phyloP scores from a whole-genome alignment of 768 basidiomycete genomes.

The Chalciporus sphaerocephalus region DNA sequence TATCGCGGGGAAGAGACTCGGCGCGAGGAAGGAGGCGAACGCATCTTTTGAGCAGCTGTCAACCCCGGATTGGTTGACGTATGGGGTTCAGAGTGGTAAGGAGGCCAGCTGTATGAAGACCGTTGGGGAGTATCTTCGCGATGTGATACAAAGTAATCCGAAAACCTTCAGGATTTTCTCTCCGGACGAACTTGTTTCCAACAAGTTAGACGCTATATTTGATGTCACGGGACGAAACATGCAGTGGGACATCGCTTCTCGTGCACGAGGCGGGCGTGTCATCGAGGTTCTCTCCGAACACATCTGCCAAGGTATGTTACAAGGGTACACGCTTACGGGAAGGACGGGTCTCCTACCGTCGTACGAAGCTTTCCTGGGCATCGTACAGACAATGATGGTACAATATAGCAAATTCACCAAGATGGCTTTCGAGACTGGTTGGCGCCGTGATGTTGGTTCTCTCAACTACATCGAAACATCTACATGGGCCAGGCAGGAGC shows the following conservation, averaged over 20 bases:
- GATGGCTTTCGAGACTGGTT: conserved; percentile 65
- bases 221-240: conserved; percentile 67
- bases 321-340: conserved; percentile 90
- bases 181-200: conserved; percentile 83
- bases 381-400: conserved; percentile 86
- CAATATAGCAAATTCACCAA: conserved; percentile 88
- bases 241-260: conserved; percentile 74
- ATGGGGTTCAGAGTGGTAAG: conserved; percentile 47
- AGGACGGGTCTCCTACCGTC: conserved; percentile 81
- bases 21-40: conserved; percentile 66
- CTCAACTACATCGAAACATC: conserved; percentile 87
- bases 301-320: conserved; percentile 85
- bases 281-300: conserved; percentile 89
- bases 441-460: conserved; percentile 67
- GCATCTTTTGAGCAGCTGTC: conserved; percentile 55
- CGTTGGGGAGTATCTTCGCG: conserved; percentile 52
- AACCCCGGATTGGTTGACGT: conserved; percentile 61
- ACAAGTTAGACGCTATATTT: conserved; percentile 82
- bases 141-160: conserved; percentile 64
- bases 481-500: conserved; percentile 81
- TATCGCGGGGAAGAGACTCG: conserved; percentile 55
- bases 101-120: conserved; percentile 78
- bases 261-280: conserved; percentile 73
- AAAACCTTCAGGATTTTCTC: conserved; percentile 83
- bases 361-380: conserved; percentile 90